Evolutionary conservation across 2,329 filamentous ascomycete species (phyloP).

Genomic region (Simplicillium aogashimaense): DNA sequence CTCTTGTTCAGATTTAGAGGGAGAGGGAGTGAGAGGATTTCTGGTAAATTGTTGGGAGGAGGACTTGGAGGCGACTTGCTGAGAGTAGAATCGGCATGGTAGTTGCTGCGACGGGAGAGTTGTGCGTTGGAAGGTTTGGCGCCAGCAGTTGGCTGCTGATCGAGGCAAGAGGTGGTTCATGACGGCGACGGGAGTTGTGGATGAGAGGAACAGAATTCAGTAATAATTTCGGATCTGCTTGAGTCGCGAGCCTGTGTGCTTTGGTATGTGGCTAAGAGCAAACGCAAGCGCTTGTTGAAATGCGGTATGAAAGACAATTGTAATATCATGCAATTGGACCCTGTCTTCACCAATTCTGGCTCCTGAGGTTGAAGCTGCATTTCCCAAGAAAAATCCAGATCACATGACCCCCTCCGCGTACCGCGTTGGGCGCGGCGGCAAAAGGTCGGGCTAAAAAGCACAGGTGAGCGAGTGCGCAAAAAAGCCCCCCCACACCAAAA

Average conservation of each 20-base stretch:
- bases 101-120: not conserved
- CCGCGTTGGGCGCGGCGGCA: constrained; percentile 15
- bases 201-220: too few relatives aligned
- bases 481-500: constrained; percentile 7
- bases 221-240: too few relatives aligned
- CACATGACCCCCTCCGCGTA: constrained; percentile 24
- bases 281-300: too few relatives aligned
- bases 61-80: constrained; percentile 5
- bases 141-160: not conserved
- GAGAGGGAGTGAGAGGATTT: constrained; percentile 15
- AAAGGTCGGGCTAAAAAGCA: constrained; percentile 17
- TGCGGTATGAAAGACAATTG: too few relatives aligned
- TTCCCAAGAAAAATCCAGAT: constrained; percentile 19
- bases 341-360: too few relatives aligned
- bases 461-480: constrained; percentile 1
- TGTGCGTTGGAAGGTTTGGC: too few relatives aligned
- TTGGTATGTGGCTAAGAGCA: too few relatives aligned
- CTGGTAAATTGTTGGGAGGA: constrained; percentile 9
- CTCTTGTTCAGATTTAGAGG: constrained; percentile 19
- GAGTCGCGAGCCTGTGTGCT: too few relatives aligned
- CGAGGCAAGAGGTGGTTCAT: constrained; percentile 1
- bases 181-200: too few relatives aligned
- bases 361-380: not conserved
- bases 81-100: not conserved
- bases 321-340: too few relatives aligned